A percentile compares a stretch with the other conserved stretches of the same genome.
These are phyloP conservation scores for Paramicrosporidium saccamoebae DNA, from an alignment of 371 early-diverging fungal species.

Conservation along the genomic window DNA sequence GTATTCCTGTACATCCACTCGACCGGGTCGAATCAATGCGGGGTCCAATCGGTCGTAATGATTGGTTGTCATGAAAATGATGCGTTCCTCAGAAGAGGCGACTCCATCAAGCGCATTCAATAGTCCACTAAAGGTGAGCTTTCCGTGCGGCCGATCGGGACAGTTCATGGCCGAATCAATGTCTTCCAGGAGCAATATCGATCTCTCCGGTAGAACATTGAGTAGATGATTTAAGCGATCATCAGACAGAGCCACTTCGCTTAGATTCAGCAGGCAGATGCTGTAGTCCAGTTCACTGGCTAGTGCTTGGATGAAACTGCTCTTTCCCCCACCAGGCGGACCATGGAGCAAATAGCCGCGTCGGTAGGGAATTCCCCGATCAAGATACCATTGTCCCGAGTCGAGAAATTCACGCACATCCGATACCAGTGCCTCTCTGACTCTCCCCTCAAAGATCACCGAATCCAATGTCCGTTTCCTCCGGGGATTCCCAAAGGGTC, in stretches of 20 bases:
- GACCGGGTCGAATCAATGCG: constrained; percentile 89
- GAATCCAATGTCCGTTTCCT: constrained; percentile 37
- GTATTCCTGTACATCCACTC: constrained; percentile 74
- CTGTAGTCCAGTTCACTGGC: constrained; percentile 89
- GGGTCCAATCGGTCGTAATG: constrained; percentile 81
- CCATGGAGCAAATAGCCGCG: constrained; percentile 92
- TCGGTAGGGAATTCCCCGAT: constrained; percentile 81
- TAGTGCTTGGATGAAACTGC: constrained; percentile 85
- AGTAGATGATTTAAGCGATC: constrained; percentile 75
- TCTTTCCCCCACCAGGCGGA: constrained; percentile 96
- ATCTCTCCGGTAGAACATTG: constrained; percentile 70
- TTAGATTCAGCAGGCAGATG: constrained; percentile 76
- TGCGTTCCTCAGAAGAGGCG: constrained; percentile 80
- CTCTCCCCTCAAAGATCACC: constrained; percentile 48
- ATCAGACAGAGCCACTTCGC: constrained; percentile 75
- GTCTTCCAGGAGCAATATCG: constrained; percentile 90
- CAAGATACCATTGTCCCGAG: constrained; percentile 73
- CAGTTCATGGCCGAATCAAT: constrained; percentile 89
- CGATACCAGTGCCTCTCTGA: constrained; percentile 26
- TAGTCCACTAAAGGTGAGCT: constrained; percentile 90
- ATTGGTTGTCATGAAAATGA: constrained; percentile 97
- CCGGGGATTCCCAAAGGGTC: constrained; percentile 78
- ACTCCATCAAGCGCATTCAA: constrained; percentile 98
- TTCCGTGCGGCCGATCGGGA: constrained; percentile 14
- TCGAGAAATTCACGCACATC: constrained; percentile 58